Evolutionary conservation across 441 rosid genomes (phyloP).

Genomic region (Populus tomentosa): DNA sequence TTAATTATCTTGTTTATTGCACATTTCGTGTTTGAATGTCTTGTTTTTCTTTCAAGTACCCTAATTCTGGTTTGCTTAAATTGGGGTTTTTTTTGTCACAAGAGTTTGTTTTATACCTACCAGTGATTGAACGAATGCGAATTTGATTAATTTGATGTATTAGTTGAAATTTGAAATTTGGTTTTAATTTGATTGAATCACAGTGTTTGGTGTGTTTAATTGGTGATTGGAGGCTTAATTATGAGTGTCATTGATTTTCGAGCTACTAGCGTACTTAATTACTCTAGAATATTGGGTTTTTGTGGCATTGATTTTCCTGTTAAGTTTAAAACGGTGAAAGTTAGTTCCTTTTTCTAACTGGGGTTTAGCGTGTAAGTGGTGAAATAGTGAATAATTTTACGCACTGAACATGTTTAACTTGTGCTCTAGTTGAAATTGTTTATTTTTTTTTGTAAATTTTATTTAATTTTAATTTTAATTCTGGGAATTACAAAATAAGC

Average conservation of each 20-base stretch:
- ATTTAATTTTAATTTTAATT: background rate
- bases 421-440: background rate
- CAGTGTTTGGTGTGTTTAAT: background rate
- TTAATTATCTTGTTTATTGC: conserved; percentile 3
- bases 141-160: background rate
- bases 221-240: conserved; percentile 3
- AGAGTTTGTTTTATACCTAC: conserved; percentile 1
- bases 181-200: conserved; percentile 5
- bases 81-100: conserved; percentile 14
- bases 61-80: conserved; percentile 7
- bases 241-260: background rate
- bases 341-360: background rate
- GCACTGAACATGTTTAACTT: background rate
- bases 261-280: background rate
- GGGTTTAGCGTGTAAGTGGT: background rate
- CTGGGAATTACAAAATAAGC: background rate
- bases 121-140: background rate
- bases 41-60: conserved; percentile 7
- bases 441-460: background rate
- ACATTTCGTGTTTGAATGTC: background rate
- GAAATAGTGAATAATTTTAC: background rate
- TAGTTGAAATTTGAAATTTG: background rate
- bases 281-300: background rate
- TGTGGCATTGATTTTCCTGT: conserved; percentile 5
- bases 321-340: background rate